These are phyloP conservation scores for Limnanthes douglasii DNA, from an alignment of 345 rosid genomes.

Conservation along the genomic window DNA sequence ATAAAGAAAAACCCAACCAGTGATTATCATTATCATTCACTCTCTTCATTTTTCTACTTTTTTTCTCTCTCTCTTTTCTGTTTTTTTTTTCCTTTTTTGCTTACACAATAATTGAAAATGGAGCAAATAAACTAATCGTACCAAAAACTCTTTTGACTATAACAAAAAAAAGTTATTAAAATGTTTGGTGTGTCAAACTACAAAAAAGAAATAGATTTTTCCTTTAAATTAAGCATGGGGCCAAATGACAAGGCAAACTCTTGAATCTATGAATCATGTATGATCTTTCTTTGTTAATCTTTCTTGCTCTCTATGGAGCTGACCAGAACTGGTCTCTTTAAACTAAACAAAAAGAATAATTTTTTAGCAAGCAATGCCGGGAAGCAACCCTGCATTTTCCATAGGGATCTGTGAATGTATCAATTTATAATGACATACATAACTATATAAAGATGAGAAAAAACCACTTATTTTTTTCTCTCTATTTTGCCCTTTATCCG, in stretches of 20 bases:
- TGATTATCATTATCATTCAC: constrained; percentile 21
- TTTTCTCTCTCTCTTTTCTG: constrained; percentile 10
- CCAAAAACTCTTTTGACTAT: constrained; percentile 9
- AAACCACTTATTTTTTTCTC: too few species aligned
- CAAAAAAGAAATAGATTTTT: neutral
- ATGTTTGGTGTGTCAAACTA: neutral
- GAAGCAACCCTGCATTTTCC: constrained; percentile 40
- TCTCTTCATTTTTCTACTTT: constrained; percentile 23
- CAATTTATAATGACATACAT: constrained; percentile 8
- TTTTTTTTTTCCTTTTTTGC: constrained; percentile 6
- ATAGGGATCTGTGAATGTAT: constrained; percentile 47
- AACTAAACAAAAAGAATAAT: constrained; percentile 44
- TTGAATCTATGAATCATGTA: constrained; percentile 4
- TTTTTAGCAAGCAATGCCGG: constrained; percentile 33
- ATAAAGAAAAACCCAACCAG: constrained; percentile 73
- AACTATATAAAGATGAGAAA: too few species aligned
- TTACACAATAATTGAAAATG: constrained; percentile 24
- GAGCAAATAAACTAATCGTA: constrained; percentile 23
- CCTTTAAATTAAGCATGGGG: neutral
- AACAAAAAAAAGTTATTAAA: neutral
- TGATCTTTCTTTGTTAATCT: constrained; percentile 6
- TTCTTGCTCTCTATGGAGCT: constrained; percentile 3
- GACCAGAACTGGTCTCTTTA: constrained; percentile 30
- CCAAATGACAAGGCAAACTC: neutral
- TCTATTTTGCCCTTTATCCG: too few species aligned